Base-by-base conservation (phyloP, 2,329 filamentous ascomycete genomes). In the Aspergillus sp. region DNA sequence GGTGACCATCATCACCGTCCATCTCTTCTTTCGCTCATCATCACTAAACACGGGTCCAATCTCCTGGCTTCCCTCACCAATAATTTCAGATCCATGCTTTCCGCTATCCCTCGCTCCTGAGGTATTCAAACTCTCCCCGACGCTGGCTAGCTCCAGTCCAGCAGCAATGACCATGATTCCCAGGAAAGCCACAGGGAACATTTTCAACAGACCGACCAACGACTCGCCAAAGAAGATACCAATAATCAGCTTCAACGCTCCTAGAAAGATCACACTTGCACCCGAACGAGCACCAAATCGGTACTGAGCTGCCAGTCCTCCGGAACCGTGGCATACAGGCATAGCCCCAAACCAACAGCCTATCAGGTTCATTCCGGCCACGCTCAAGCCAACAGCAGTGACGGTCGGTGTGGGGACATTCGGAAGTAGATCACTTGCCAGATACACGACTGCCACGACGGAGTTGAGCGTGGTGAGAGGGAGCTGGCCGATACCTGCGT, bases 281-380 rank as follows among this genome's bases (percentile, higher is more conserved):
- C 91, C 91, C 46, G 88, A 94, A 38, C 91, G 83, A 5, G 91
- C 90, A 1, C 91, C 91, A 54, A 97, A 97, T 5, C 89, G 82
- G 64, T 89, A 88, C 63, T 97, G 91, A 0, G 86, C 93, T 5
- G 93, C 93, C 0, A 97, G 73, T 0, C 91, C 91, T 2, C 91
- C 91, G 1, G 89, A 89, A 5, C 91, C 91, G 62, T 97, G 93
- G 60, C 93, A 97, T 4, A 93, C 83, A 3, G 91, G 93, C 93
- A 96, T 97, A 5, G 86, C 86, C 38, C 90, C 90, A 57, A 95
- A 94, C 87, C 88, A 95, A 57, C 88, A 90, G 11, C 86, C 86
- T 1, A 86, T 64, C 4, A 96, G 71, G 61, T 97, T 97, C 81
- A 95, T 94, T 2, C 74, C 58, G 0, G 85, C 83, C 4, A 97